Percentiles rank a stretch among this genome's conserved stretches.
phyloP scores from a whole-genome alignment of 2,329 filamentous ascomycete genomes.

The Byssoonygena ceratinophila region DNA sequence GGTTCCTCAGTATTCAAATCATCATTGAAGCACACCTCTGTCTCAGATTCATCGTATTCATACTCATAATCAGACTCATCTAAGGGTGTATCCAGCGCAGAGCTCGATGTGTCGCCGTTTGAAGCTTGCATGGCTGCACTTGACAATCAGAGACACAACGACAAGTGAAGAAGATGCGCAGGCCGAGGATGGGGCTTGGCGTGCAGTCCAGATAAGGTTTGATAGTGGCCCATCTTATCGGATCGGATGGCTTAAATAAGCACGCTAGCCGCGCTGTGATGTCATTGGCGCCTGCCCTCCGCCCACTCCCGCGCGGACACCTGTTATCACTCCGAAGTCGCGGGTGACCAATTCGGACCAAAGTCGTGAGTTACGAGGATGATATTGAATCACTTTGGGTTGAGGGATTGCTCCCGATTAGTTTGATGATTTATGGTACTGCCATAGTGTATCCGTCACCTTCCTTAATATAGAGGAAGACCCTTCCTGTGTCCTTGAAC shows the following conservation, averaged over 20 bases:
- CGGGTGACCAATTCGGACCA: too few species aligned
- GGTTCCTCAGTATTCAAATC: constrained; percentile 12
- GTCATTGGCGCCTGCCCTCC: constrained; percentile 3
- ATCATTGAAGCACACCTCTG: constrained; percentile 35
- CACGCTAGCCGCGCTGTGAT: not conserved
- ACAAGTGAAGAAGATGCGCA: not conserved
- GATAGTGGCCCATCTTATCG: constrained; percentile 11
- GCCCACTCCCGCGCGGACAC: not conserved
- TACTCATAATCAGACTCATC: constrained; percentile 49
- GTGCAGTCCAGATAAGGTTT: not conserved
- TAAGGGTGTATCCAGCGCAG: constrained; percentile 14
- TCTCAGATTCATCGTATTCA: constrained; percentile 46
- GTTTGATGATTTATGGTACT: too few species aligned
- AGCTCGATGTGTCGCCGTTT: not conserved
- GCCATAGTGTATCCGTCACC: too few species aligned
- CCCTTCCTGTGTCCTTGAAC: not conserved
- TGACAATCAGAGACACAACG: not conserved
- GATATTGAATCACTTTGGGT: too few species aligned
- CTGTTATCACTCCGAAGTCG: too few species aligned
- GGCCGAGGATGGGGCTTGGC: not conserved
- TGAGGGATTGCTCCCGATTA: too few species aligned
- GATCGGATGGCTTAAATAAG: constrained; percentile 8
- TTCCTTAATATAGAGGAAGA: not conserved
- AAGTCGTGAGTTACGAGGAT: too few species aligned
- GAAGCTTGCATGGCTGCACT: constrained; percentile 1